Evolutionary conservation across 805 yeast species (phyloP).

Genomic region (Ogataea paraovalis): DNA sequence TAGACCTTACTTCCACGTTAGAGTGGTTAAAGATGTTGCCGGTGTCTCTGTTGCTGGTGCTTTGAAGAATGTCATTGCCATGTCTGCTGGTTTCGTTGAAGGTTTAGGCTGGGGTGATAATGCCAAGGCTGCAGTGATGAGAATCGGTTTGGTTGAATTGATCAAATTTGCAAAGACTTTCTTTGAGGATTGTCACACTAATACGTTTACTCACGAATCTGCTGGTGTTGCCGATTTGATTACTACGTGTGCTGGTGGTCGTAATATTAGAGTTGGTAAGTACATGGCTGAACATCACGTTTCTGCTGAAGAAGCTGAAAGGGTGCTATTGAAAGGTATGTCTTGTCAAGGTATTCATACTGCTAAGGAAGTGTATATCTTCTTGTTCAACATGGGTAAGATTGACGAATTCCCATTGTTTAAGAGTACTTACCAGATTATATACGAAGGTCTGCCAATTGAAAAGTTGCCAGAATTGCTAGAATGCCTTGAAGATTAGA

Average conservation of each 20-base stretch:
- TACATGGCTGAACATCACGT: slow-evolving; percentile 79
- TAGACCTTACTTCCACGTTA: slow-evolving; percentile 96
- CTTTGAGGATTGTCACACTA: slow-evolving; percentile 68
- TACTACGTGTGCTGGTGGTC: slow-evolving; percentile 96
- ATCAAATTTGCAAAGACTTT: slow-evolving; percentile 79
- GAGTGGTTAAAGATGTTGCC: slow-evolving; percentile 87
- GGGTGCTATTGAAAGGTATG: slow-evolving; percentile 86
- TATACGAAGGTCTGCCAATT: slow-evolving; percentile 70
- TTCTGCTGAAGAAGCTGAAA: slow-evolving; percentile 78
- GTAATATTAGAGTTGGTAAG: slow-evolving; percentile 89
- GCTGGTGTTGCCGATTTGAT: slow-evolving; percentile 98
- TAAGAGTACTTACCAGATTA: slow-evolving; percentile 75
- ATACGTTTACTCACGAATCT: slow-evolving; percentile 87
- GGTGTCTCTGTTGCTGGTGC: slow-evolving; percentile 98
- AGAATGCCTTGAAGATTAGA: slow-evolving; percentile 39
- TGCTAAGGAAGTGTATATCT: slow-evolving; percentile 84
- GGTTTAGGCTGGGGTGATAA: slow-evolving; percentile 99
- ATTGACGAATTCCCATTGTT: slow-evolving; percentile 76
- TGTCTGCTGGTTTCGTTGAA: slow-evolving; percentile 95
- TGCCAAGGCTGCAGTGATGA: slow-evolving; percentile 96
- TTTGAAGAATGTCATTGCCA: slow-evolving; percentile 90
- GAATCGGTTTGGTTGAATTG: slow-evolving; percentile 90
- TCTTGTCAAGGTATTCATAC: slow-evolving; percentile 95
- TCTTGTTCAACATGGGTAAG: slow-evolving; percentile 52
- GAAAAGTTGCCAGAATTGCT: slow-evolving; percentile 70